phyloP scores from a whole-genome alignment of 768 basidiomycete species.

The Leucogyrophana mollusca region DNA sequence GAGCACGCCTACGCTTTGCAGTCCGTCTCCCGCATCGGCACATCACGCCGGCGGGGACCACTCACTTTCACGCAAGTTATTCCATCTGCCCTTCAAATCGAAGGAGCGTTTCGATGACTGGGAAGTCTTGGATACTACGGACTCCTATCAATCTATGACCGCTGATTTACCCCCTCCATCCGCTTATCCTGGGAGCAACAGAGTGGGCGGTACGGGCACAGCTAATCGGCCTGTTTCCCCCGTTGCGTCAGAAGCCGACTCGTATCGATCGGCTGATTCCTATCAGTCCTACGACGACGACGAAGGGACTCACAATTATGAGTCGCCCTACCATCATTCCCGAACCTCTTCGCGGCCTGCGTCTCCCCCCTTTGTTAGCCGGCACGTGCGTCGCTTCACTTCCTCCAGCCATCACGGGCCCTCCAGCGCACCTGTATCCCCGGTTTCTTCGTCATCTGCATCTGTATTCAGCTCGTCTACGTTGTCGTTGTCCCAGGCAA shows the following conservation, averaged over 20 bases:
- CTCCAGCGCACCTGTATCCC: constrained; percentile 32
- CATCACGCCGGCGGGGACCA: constrained; percentile 16
- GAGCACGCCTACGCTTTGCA: constrained; percentile 30
- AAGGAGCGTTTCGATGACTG: constrained; percentile 34
- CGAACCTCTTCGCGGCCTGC: constrained; percentile 14
- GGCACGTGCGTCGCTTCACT: constrained; percentile 32
- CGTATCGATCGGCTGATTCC: no score
- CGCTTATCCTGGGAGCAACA: neutral
- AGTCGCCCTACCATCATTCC: no score
- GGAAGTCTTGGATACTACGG: constrained; percentile 29
- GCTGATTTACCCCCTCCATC: constrained; percentile 20
- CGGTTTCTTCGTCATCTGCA: constrained; percentile 24
- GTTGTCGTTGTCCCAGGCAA: constrained; percentile 14
- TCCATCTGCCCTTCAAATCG: constrained; percentile 27
- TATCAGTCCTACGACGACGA: no score
- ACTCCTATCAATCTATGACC: constrained; percentile 22
- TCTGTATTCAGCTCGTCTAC: constrained; percentile 25
- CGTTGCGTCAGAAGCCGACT: no score
- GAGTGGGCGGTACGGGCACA: no score
- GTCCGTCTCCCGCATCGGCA: constrained; percentile 26
- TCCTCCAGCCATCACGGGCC: constrained; percentile 27
- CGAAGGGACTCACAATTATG: no score
- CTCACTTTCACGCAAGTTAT: constrained; percentile 29
- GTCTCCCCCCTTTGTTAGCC: constrained; percentile 32
- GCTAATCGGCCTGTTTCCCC: no score